These are phyloP conservation scores for Cyclostephanos invisitatus DNA, from an alignment of 108 stramenopile genomes.

Conservation along the genomic window DNA sequence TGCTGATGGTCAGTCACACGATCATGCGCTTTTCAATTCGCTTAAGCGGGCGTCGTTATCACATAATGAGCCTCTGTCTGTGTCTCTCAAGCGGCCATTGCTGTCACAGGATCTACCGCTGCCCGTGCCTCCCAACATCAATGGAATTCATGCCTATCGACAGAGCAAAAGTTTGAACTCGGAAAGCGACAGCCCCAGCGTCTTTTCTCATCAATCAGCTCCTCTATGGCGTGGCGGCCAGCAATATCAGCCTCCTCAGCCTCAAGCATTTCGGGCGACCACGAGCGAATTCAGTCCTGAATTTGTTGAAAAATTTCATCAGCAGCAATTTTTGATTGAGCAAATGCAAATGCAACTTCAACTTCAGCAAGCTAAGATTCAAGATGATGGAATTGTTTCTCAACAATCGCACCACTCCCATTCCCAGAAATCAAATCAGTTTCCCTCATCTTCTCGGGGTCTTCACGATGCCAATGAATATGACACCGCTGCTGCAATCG, in stretches of 20 bases:
- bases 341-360: slow-evolving; percentile 23
- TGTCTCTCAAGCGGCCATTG: too few species aligned
- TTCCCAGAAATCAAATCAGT: slow-evolving; percentile 34
- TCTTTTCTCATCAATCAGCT: slow-evolving; percentile 41
- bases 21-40: too few species aligned
- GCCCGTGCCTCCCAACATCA: too few species aligned
- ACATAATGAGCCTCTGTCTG: too few species aligned
- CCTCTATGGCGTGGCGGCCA: slow-evolving; percentile 25
- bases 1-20: too few species aligned
- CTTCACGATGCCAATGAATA: slow-evolving; percentile 9
- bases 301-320: slow-evolving; percentile 7
- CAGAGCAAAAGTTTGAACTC: too few species aligned
- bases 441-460: slow-evolving; percentile 12
- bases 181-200: slow-evolving; percentile 14
- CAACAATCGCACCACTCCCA: slow-evolving; percentile 21
- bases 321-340: slow-evolving; percentile 27
- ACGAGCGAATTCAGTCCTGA: neutral
- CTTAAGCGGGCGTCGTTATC: too few species aligned
- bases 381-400: slow-evolving; percentile 40
- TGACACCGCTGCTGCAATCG: slow-evolving; percentile 2
- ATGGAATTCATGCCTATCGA: too few species aligned
- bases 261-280: neutral
- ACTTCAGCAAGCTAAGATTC: slow-evolving; percentile 16
- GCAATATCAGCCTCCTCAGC: slow-evolving; percentile 20
- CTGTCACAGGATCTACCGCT: too few species aligned